Base-by-base conservation (phyloP, 345 rosid species). In the Gossypium raimondii region DNA sequence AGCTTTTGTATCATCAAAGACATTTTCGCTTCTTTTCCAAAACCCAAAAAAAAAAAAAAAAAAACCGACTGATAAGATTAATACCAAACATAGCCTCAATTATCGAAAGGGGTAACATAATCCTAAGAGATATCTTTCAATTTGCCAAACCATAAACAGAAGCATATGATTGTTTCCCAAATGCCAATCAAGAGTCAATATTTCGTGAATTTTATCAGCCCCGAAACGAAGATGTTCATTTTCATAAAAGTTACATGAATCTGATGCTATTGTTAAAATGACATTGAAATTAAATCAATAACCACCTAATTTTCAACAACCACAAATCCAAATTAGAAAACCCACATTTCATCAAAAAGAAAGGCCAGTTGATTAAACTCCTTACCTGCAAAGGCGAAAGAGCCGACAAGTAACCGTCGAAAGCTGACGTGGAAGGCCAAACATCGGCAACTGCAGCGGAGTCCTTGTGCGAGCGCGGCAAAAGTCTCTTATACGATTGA, bases 351-450 rank as follows among this genome's bases (percentile, higher is more conserved):
- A 63, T 51, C 66, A 43, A 55, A 38, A 67, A 13, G 18, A 24
- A 17, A 41, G 27, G 13, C 41, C 24, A 78, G 12, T 18, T 25
- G 65, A 67, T 29, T 51, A 50, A 52, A 27, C 48, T 74, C 53
- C 79, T 71, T 72, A 89, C 99, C 97, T 95, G 99, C 83, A 95
- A 87, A 60, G 99, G 99, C 66, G 99, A 95, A 29, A 95, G 78
- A 25, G 98, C 98, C 8, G 99, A 95, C 80, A 95, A 78, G 81
- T 87, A 90, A 3, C 98, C 98, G 72, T 95, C 99, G 76, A 95
- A 95, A 34, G 99, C 99, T 4, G 99, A 95, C 44, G 97, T 93
- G 17, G 99, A 95, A 2, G 99, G 99, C 99, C 99, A 95, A 1
- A 95, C 98, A 78, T 95, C 99, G 9, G 98, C 97, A 20, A 95